Conservation (phyloP, 805 yeast genomes). For the Candida koratica region DNA sequence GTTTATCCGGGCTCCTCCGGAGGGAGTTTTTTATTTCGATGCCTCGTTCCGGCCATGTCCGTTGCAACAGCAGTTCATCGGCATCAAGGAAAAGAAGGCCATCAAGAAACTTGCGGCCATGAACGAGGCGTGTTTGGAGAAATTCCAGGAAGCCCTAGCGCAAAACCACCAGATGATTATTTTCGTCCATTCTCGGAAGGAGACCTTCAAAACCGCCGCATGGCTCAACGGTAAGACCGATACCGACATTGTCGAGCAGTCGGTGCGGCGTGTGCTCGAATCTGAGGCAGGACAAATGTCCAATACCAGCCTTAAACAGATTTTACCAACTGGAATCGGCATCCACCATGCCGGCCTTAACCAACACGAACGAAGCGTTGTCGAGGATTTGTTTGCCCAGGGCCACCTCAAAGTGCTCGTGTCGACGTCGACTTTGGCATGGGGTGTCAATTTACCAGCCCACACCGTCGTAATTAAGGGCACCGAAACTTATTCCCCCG, state of each 20-base stretch:
- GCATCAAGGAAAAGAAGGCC: constrained; percentile 79
- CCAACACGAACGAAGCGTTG: constrained; percentile 65
- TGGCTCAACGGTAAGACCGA: constrained; percentile 61
- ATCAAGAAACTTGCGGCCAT: constrained; percentile 74
- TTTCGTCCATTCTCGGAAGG: constrained; percentile 92
- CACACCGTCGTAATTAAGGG: constrained; percentile 93
- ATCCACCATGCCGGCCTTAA: constrained; percentile 89
- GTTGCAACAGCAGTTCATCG: constrained; percentile 79
- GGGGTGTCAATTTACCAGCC: constrained; percentile 97
- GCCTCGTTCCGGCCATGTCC: constrained; percentile 90
- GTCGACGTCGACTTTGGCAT: constrained; percentile 89
- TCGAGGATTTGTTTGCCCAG: constrained; percentile 85
- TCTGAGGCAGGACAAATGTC: constrained; percentile 58
- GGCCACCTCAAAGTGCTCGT: constrained; percentile 81
- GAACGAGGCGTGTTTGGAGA: constrained; percentile 86
- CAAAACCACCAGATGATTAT: constrained; percentile 77
- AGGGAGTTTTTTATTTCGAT: constrained; percentile 77
- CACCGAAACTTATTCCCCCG: constrained; percentile 90
- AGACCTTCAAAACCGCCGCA: constrained; percentile 78
- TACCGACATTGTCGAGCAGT: constrained; percentile 47
- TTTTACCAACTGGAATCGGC: constrained; percentile 73
- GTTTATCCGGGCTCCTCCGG: constrained; percentile 61
- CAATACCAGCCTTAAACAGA: constrained; percentile 51
- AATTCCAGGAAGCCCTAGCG: constrained; percentile 53
- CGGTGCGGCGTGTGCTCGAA: constrained; percentile 58